Evolutionary conservation across 345 rosid species (phyloP).

Genomic region (Eucalyptus pauciflora): DNA sequence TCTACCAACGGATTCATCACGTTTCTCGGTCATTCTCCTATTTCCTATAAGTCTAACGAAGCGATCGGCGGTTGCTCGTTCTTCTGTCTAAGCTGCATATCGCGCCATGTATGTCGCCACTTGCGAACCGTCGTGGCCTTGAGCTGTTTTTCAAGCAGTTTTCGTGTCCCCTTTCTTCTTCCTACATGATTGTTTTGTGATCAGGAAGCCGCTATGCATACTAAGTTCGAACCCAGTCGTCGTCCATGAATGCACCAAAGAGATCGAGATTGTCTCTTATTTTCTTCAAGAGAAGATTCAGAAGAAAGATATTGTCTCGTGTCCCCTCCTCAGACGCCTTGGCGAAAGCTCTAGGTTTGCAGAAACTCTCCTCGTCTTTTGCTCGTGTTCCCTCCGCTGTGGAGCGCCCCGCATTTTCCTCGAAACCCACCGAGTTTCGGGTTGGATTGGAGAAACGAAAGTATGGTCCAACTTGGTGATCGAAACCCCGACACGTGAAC

Average conservation of each 20-base stretch:
- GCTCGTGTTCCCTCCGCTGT: neutral
- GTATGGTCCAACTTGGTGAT: neutral
- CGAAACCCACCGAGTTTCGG: neutral
- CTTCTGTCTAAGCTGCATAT: neutral
- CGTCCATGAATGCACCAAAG: neutral
- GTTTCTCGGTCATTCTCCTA: neutral
- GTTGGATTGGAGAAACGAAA: neutral
- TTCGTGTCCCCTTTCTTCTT: neutral
- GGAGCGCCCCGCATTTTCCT: neutral
- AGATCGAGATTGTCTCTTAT: neutral
- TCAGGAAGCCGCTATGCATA: neutral
- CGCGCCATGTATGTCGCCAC: neutral
- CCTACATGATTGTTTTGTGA: neutral
- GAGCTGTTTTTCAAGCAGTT: neutral
- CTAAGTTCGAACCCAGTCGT: neutral
- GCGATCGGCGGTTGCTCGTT: neutral
- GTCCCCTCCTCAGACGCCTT: neutral
- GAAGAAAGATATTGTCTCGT: neutral
- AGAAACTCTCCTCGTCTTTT: neutral
- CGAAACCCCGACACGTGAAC: neutral
- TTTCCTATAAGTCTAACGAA: neutral
- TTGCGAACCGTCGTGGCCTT: neutral
- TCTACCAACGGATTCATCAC: neutral
- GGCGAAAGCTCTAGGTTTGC: neutral
- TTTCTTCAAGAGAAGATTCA: neutral